Evolutionary conservation across 345 rosid genomes (phyloP), one percentile per base, ranked within the genome.

Genomic region (Pugionium dolabratum): DNA sequence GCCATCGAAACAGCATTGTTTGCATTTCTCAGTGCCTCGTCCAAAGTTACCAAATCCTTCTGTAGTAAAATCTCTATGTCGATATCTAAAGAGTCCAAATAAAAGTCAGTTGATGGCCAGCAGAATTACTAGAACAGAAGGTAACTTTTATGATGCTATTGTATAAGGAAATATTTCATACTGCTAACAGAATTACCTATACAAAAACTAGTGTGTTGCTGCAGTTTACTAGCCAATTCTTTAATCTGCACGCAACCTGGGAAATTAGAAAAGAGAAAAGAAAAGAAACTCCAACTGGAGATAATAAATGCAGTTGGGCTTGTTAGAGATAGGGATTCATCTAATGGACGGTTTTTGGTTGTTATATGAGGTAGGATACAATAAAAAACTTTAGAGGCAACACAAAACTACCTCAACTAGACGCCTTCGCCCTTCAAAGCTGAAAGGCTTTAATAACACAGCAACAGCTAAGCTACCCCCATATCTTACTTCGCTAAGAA

Each of bases 351-450:
- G 28, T 31, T 31, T 53, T 6, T 1, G 40, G 18, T 7, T 30
- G 50, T 39, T 10, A 31, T 31, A 40, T 58, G 42, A 57, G 33
- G 58, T 44, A 32, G 46, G 25, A 39, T 11, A 49, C 39, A 63
- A 30, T 30, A 29, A 7, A 45, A 47, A 10, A 18, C 49, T 27
- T 43, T 6, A 45, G 26, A 45, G 47, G 51, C 5, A 45, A 66
- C 44, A 39, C 6, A 45, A 54, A 30, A 9, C 51, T 72, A 93
- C 98, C 98, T 93, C 97, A 69, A 78, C 83, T 49, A 79, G 79
- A 60, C 94, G 96, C 73, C 84, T 86, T 68, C 81, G 80, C 52
- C 98, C 98, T 84, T 93, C 97, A 76, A 93, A 93, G 68, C 90
- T 82, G 82, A 93, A 93, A 70, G 98, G 98, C 74, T 75, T 90